These are phyloP conservation scores for Mortierella polycephala DNA, from an alignment of 371 early-diverging fungal species.

Conservation along the genomic window DNA sequence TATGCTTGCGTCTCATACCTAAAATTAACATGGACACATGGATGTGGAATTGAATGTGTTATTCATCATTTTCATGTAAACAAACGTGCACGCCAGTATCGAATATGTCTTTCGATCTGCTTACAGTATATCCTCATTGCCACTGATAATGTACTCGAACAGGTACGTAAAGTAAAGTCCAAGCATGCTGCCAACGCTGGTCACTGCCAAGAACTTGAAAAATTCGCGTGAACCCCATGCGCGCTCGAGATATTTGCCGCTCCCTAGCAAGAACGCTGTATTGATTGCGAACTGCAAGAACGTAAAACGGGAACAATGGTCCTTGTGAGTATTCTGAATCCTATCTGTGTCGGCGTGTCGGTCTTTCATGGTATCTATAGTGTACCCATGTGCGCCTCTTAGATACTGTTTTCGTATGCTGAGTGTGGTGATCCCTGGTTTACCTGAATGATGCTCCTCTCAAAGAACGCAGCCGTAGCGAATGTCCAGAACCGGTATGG, in stretches of 20 bases:
- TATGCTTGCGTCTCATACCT: constrained; percentile 65
- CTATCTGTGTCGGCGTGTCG: background rate
- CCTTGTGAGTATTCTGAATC: background rate
- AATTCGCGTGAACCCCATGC: constrained; percentile 81
- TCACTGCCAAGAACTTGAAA: constrained; percentile 69
- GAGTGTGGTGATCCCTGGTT: background rate
- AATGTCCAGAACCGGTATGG: constrained; percentile 50
- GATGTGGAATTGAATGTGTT: no score
- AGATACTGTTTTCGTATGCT: no score
- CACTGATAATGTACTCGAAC: constrained; percentile 67
- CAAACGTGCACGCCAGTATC: background rate
- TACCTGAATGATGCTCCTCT: constrained; percentile 35
- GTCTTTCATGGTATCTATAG: background rate
- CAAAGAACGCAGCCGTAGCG: constrained; percentile 47
- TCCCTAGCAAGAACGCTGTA: constrained; percentile 59
- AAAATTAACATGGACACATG: background rate
- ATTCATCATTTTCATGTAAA: no score
- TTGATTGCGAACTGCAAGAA: constrained; percentile 60
- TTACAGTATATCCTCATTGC: constrained; percentile 69
- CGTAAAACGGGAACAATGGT: background rate
- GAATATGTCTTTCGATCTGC: constrained; percentile 15
- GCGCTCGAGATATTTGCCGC: constrained; percentile 82
- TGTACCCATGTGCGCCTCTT: background rate
- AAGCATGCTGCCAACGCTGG: constrained; percentile 65
- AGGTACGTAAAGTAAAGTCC: constrained; percentile 67